Conservation (phyloP, 2,329 filamentous ascomycete species). For the Didymella keratinophila region DNA sequence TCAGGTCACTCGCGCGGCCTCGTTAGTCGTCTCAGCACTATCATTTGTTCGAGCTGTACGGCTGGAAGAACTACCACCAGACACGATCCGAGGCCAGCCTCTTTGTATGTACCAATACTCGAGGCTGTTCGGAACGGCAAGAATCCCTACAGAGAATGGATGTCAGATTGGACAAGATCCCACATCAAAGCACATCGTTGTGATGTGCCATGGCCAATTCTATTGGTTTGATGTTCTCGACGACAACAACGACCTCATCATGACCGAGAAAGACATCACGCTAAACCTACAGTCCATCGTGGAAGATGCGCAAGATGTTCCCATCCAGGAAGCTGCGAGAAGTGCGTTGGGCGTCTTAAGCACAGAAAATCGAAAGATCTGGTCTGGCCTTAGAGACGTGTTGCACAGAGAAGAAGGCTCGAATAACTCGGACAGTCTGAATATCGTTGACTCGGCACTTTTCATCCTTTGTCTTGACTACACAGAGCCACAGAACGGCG, state of each 20-base stretch:
- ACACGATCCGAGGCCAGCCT: constrained; percentile 81
- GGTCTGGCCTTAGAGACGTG: constrained; percentile 90
- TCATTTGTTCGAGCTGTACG: constrained; percentile 93
- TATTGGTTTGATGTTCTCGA: constrained; percentile 99
- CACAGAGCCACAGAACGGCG: constrained; percentile 80
- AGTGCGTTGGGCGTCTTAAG: constrained; percentile 91
- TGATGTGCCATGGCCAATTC: constrained; percentile 93
- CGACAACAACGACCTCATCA: constrained; percentile 92
- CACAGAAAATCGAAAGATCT: constrained; percentile 95
- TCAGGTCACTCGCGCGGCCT: constrained; percentile 93
- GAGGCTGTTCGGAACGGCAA: constrained; percentile 89
- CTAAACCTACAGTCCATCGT: constrained; percentile 92
- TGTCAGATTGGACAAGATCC: constrained; percentile 97
- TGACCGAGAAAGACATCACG: constrained; percentile 93
- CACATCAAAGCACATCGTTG: constrained; percentile 89
- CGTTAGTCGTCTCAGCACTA: constrained; percentile 86
- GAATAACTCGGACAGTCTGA: constrained; percentile 95
- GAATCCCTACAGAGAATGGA: constrained; percentile 91
- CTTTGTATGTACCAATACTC: constrained; percentile 99
- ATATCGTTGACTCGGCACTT: constrained; percentile 91
- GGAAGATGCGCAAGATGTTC: constrained; percentile 86
- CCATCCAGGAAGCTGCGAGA: constrained; percentile 95
- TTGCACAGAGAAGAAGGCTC: constrained; percentile 85
- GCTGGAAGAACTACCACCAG: constrained; percentile 89
- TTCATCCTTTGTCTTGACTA: constrained; percentile 95